Evolutionary conservation across 352 stramenopile species (phyloP).

Genomic region (Globisporangium okanoganense): DNA sequence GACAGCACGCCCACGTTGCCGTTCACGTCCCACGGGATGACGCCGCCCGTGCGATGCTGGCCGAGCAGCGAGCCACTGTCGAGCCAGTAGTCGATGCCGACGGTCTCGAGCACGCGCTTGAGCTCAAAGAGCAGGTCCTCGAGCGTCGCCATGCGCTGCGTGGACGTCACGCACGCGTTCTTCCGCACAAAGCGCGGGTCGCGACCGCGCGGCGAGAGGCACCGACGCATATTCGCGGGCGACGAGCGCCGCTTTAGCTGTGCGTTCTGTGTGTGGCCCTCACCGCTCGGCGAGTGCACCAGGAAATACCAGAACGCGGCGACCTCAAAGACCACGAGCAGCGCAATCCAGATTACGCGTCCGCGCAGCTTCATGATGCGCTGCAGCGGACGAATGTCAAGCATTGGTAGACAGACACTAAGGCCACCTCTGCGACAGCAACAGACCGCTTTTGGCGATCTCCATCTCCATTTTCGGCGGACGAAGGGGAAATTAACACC

Average conservation of each 20-base stretch:
- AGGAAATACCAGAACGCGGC: constrained; percentile 36
- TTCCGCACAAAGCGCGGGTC: constrained; percentile 31
- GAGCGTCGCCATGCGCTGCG: constrained; percentile 30
- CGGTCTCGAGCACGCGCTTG: constrained; percentile 30
- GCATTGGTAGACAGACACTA: background rate
- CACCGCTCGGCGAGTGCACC: constrained; percentile 19
- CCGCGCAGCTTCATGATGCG: background rate
- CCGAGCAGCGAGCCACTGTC: constrained; percentile 54
- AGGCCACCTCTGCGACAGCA: background rate
- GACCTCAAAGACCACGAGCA: constrained; percentile 31
- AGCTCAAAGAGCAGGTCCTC: constrained; percentile 37
- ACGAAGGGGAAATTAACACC: background rate
- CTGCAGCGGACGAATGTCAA: constrained; percentile 1
- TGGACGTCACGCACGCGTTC: constrained; percentile 29
- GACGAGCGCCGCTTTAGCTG: constrained; percentile 10
- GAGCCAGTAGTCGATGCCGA: constrained; percentile 43
- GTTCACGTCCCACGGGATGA: constrained; percentile 54
- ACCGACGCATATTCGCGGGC: constrained; percentile 28
- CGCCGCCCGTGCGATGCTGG: constrained; percentile 34
- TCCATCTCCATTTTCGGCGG: constrained; percentile 3
- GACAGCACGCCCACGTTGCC: constrained; percentile 35
- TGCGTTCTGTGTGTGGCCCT: constrained; percentile 15
- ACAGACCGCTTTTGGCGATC: background rate
- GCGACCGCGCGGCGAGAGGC: constrained; percentile 29
- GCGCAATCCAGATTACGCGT: constrained; percentile 21